Evolutionary conservation across 2,329 filamentous ascomycete genomes (phyloP), one percentile per base, ranked within the genome.

Genomic region (Botryosphaeria dothidea): DNA sequence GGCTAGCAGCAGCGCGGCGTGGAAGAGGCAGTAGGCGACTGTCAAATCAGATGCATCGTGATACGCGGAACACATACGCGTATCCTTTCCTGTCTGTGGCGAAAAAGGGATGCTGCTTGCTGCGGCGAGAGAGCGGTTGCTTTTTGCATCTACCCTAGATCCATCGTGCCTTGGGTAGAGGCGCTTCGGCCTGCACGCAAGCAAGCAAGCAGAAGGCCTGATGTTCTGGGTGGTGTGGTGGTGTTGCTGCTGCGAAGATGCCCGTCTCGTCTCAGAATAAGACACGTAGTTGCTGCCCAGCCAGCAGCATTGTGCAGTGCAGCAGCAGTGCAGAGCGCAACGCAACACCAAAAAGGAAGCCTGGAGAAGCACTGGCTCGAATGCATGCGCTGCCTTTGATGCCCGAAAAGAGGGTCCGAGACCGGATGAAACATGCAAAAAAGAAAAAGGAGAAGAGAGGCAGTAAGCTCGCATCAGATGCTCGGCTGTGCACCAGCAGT

Each of bases 391-490:
- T 34, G 31, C 51, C n/a, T 46, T 46, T 25, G 51, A 31, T 17
- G 31, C 31, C 49, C 51, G 31, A 56, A 17, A 15, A 21, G 8
- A 43, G 43, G 17, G 11, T 21, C n/a, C 56, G 38, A 60, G 41
- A 60, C 56, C 46, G 13, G 25, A 7, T 36, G 56, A 60, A 60
- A 60, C 56, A 23, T 7, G 41, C 25, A 34, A 46, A 46, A 58
- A 45, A 17, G 21, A 29, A 45, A 31, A 29, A 29, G 23, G n/a
- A 23, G n/a, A n/a, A 49, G 8, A 13, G 4, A 27, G 25, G 11
- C 13, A 29, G 51, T 21, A 19, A 27, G 41, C 54, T 31, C 54
- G 54, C 54, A 58, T 58, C 54, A 58, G 54, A 58, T 31, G 38
- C 23, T 21, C 15, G 34, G 36, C 52, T n/a, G 38, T 27, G 52